phyloP scores from a whole-genome alignment of 164 flowering plant species.

The Stephania japonica region DNA sequence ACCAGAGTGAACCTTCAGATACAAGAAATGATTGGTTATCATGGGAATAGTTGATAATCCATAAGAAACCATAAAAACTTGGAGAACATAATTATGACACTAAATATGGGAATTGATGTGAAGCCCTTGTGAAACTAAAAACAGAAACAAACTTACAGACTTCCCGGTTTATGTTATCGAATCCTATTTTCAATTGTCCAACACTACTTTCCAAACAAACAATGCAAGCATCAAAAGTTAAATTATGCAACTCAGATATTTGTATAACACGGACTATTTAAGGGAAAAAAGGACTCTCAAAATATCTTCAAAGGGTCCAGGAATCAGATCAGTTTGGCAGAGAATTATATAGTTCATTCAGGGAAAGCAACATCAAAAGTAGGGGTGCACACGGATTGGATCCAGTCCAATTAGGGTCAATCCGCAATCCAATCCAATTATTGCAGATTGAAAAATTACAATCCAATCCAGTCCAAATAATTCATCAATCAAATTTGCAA shows the following conservation, averaged over 20 bases:
- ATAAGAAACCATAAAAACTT: neutral
- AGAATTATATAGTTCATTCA: neutral
- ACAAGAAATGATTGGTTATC: neutral
- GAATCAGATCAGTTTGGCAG: neutral
- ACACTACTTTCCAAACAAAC: neutral
- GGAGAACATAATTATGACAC: neutral
- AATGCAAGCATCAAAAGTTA: too few relatives aligned
- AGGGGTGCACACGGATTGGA: too few relatives aligned
- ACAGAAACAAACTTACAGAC: neutral
- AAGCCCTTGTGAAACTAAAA: neutral
- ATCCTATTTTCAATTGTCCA: neutral
- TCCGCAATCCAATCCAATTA: too few relatives aligned
- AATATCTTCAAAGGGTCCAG: neutral
- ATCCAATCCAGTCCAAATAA: too few relatives aligned
- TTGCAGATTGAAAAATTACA: too few relatives aligned
- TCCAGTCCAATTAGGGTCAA: too few relatives aligned
- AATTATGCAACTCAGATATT: too few relatives aligned
- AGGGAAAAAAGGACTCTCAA: neutral
- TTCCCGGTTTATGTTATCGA: neutral
- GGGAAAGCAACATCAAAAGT: neutral
- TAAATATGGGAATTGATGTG: neutral
- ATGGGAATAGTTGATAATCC: neutral
- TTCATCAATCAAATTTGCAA: too few relatives aligned
- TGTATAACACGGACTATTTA: too few relatives aligned
- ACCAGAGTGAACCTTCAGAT: slow-evolving; percentile 61